Percentiles rank a stretch among this genome's conserved stretches.
Conservation (phyloP, 140 eudicot species). For the Stevia rebaudiana region DNA sequence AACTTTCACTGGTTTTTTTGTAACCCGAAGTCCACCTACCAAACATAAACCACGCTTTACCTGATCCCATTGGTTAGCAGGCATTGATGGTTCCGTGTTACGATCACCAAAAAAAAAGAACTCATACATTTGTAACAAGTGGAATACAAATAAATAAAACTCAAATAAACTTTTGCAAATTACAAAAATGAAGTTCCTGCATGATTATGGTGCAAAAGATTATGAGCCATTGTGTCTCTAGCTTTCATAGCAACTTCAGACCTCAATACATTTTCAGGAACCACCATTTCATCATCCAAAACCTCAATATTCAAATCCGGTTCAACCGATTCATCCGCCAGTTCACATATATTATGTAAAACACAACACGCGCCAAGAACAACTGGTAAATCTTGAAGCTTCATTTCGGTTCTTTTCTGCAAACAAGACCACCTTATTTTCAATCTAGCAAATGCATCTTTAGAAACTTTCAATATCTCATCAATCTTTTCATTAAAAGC, state of each 20-base stretch:
- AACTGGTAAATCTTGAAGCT: conserved; percentile 90
- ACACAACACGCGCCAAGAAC: conserved; percentile 97
- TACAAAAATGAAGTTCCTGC: conserved; percentile 78
- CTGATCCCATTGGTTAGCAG: background rate
- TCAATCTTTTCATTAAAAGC: conserved; percentile 84
- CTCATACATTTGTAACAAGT: background rate
- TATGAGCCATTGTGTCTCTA: conserved; percentile 85
- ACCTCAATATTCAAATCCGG: conserved; percentile 45
- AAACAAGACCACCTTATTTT: conserved; percentile 92
- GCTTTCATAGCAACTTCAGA: conserved; percentile 57
- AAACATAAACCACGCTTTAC: background rate
- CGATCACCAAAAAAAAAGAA: background rate
- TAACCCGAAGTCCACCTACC: background rate
- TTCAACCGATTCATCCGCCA: conserved; percentile 62
- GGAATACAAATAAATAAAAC: conserved; percentile 3
- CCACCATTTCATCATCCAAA: conserved; percentile 83
- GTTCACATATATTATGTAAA: conserved; percentile 83
- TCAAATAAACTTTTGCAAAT: conserved; percentile 15
- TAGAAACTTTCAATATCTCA: conserved; percentile 52
- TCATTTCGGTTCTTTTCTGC: conserved; percentile 89
- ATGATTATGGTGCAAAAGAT: conserved; percentile 89
- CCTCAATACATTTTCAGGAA: conserved; percentile 65
- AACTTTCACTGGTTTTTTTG: background rate
- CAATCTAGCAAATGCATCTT: conserved; percentile 66
- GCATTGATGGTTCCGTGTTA: background rate